Evolutionary conservation across 805 yeast species (phyloP).

Genomic region (Wickerhamiella cacticola): DNA sequence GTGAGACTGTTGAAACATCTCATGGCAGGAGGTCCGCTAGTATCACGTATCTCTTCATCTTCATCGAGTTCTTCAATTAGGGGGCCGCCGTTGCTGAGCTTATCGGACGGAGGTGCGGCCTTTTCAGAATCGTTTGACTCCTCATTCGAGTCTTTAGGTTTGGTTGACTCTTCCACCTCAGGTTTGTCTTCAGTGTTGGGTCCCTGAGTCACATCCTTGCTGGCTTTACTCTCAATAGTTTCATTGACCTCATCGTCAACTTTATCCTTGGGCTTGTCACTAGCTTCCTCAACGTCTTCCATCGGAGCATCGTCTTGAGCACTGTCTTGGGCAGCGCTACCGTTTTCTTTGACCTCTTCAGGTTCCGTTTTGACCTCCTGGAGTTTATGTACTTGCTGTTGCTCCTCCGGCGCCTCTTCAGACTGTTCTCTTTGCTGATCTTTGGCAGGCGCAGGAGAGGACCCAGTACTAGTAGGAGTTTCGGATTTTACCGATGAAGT

Average conservation of each 20-base stretch:
- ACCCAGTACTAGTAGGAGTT: no score
- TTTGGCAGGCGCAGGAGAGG: no score
- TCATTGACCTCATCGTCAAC: neutral
- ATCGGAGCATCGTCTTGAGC: slow-evolving; percentile 12
- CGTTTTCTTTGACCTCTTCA: no score
- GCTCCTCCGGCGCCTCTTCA: no score
- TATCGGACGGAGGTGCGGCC: neutral
- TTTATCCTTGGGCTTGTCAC: neutral
- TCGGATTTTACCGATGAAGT: no score
- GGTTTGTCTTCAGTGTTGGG: neutral
- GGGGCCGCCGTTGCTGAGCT: neutral
- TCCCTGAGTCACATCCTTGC: neutral
- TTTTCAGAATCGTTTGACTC: slow-evolving; percentile 7
- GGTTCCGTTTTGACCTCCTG: neutral
- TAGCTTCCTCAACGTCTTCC: slow-evolving; percentile 11
- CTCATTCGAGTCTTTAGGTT: neutral
- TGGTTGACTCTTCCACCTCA: no score
- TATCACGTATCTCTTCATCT: slow-evolving; percentile 25
- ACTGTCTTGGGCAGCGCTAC: no score
- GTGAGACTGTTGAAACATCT: slow-evolving; percentile 46
- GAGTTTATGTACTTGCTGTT: no score
- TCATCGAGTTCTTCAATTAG: slow-evolving; percentile 9
- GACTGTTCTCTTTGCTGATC: no score
- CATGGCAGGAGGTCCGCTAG: slow-evolving; percentile 42
- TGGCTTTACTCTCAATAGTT: neutral